Percentiles rank a stretch among this genome's conserved stretches.
Conservation (phyloP, 805 yeast species). For the Ogataea methylovora region DNA sequence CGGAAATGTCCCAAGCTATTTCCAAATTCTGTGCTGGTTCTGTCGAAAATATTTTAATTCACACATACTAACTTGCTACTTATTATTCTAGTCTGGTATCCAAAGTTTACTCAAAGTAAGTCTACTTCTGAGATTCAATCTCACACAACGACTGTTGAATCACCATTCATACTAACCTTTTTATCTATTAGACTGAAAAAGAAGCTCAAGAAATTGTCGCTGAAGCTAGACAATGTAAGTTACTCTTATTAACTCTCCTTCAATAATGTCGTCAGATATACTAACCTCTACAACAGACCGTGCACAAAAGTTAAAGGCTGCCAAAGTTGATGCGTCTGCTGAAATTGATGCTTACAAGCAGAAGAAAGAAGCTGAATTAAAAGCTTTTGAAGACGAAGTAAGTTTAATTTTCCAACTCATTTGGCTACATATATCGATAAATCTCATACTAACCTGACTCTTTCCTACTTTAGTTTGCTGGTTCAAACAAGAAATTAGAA, state of each 20-base stretch:
- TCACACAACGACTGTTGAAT: background rate
- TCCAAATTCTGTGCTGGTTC: background rate
- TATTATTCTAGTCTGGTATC: slow-evolving; percentile 40
- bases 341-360: slow-evolving; percentile 84
- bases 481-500: slow-evolving; percentile 69
- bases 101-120: slow-evolving; percentile 59
- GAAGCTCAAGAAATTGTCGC: slow-evolving; percentile 95
- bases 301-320: slow-evolving; percentile 83
- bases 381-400: slow-evolving; percentile 55
- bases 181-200: slow-evolving; percentile 64
- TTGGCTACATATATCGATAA: too few relatives aligned
- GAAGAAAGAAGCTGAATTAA: slow-evolving; percentile 77
- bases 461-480: slow-evolving; percentile 51
- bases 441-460: too few relatives aligned
- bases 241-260: slow-evolving; percentile 2
- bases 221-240: slow-evolving; percentile 80
- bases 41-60: background rate
- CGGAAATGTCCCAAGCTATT: too few relatives aligned
- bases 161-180: slow-evolving; percentile 3
- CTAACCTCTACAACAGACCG: slow-evolving; percentile 40
- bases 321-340: slow-evolving; percentile 84
- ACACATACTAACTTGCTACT: background rate
- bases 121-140: slow-evolving; percentile 1
- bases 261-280: background rate
- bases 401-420: slow-evolving; percentile 6